Percentiles rank a stretch among this genome's conserved stretches.
phyloP scores from a whole-genome alignment of 2,329 filamentous ascomycete genomes.

The Pyricularia grisea region DNA sequence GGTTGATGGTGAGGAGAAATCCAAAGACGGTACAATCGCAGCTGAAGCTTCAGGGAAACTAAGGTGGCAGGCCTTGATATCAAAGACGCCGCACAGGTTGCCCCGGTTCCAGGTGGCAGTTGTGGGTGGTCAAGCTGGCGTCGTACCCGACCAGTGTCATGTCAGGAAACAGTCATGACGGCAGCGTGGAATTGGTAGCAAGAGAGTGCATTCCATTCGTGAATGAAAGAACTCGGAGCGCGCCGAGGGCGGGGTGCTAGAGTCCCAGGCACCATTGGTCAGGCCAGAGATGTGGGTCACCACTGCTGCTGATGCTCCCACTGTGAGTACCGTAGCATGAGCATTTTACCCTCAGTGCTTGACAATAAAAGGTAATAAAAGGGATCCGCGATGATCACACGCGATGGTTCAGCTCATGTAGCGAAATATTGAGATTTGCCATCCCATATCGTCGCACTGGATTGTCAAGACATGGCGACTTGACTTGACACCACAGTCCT shows the following conservation, averaged over 20 bases:
- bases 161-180: too few relatives aligned
- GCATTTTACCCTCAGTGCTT: not conserved
- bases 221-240: not conserved
- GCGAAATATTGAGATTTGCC: too few relatives aligned
- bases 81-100: not conserved
- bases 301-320: not conserved
- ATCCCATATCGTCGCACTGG: too few relatives aligned
- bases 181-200: not conserved
- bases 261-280: not conserved
- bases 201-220: not conserved
- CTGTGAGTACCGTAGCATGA: not conserved
- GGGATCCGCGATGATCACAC: not conserved
- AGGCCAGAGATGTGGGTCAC: not conserved
- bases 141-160: too few relatives aligned
- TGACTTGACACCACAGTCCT: too few relatives aligned
- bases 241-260: not conserved
- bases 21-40: not conserved
- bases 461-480: too few relatives aligned
- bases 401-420: not conserved
- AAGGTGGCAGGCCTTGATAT: not conserved
- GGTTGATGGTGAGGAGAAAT: not conserved
- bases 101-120: not conserved
- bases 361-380: not conserved
- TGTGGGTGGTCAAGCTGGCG: not conserved
- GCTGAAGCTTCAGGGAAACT: not conserved